phyloP scores from a whole-genome alignment of 2,329 filamentous ascomycete genomes.

The Ceratocystiopsis sp. region DNA sequence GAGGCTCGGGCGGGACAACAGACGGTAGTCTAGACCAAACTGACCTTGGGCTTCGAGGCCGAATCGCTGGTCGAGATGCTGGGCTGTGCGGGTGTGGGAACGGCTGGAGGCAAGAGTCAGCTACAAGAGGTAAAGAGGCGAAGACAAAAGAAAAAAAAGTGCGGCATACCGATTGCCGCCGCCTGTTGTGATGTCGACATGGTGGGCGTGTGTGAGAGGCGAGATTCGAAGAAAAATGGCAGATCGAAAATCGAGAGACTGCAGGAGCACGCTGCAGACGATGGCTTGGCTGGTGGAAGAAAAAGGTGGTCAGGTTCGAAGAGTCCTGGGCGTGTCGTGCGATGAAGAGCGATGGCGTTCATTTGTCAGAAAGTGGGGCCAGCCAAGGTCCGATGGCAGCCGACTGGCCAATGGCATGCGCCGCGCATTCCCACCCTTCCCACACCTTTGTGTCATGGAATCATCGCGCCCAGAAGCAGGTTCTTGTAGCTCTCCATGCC shows the following conservation, averaged over 20 bases:
- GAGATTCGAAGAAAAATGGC: not conserved
- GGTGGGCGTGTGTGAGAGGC: constrained; percentile 1
- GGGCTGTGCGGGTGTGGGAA: constrained; percentile 4
- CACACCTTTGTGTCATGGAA: constrained; percentile 18
- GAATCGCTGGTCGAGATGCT: constrained; percentile 15
- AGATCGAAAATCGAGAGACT: not conserved
- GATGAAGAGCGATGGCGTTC: not conserved
- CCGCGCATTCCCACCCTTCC: too few relatives aligned
- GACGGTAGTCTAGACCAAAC: not conserved
- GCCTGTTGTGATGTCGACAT: constrained; percentile 15
- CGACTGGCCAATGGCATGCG: too few relatives aligned
- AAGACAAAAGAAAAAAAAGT: not conserved
- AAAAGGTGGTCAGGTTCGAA: constrained; percentile 1
- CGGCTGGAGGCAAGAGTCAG: not conserved
- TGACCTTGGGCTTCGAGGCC: constrained; percentile 27
- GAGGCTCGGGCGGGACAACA: not conserved
- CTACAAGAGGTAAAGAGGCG: not conserved
- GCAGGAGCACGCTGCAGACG: not conserved
- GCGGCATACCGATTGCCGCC: constrained; percentile 15
- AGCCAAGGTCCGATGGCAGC: too few relatives aligned
- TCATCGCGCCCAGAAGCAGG: constrained; percentile 54
- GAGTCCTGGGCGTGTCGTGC: not conserved
- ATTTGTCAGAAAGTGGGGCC: constrained; percentile 2
- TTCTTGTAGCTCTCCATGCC: constrained; percentile 68
- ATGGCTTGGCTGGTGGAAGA: not conserved